These are phyloP conservation scores for Trichoderma cornu-damae DNA, from an alignment of 2,329 filamentous ascomycete genomes.

Conservation along the genomic window DNA sequence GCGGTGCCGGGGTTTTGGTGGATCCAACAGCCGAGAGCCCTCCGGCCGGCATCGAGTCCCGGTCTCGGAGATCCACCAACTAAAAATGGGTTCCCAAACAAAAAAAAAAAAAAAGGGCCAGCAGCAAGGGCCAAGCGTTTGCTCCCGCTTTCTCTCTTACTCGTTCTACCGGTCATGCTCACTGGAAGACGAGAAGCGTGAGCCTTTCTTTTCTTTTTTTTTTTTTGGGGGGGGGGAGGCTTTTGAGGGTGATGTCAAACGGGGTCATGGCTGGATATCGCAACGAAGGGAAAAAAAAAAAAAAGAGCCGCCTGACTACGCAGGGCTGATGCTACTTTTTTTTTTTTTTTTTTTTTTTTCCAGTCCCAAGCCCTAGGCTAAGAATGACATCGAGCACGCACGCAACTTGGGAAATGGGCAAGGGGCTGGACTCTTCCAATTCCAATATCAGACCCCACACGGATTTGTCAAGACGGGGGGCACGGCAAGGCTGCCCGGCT, in stretches of 20 bases:
- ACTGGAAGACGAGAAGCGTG: no score
- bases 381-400: slow-evolving; percentile 11
- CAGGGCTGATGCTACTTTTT: neutral
- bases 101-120: no score
- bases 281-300: neutral
- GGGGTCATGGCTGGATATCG: neutral
- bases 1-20: neutral
- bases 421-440: neutral
- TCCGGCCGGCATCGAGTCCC: neutral
- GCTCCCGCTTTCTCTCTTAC: no score
- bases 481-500: slow-evolving; percentile 7
- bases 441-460: neutral
- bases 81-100: neutral
- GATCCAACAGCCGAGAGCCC: neutral
- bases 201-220: neutral
- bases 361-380: neutral
- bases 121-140: no score
- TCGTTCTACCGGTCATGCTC: no score
- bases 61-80: slow-evolving; percentile 3
- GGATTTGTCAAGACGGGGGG: neutral
- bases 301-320: neutral
- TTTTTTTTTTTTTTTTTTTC: no score
- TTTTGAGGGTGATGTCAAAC: no score
- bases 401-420: neutral
- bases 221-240: neutral